phyloP scores from a whole-genome alignment of 257 asterid genomes.

The Verbascum thapsus region DNA sequence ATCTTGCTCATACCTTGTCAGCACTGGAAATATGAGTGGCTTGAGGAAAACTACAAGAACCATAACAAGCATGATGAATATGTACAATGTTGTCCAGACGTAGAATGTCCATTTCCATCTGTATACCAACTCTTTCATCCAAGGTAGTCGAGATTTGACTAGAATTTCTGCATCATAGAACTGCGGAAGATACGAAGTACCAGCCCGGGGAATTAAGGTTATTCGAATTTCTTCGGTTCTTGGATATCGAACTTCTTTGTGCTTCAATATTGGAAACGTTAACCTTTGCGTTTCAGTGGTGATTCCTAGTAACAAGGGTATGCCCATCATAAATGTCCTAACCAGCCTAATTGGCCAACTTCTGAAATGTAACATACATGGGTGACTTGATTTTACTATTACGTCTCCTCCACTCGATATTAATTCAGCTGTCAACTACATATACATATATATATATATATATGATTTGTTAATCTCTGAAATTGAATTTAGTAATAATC shows the following conservation, averaged over 20 bases:
- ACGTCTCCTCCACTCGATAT: slow-evolving; percentile 46
- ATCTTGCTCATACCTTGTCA: slow-evolving; percentile 10
- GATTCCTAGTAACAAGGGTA: slow-evolving; percentile 67
- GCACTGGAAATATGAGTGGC: slow-evolving; percentile 50
- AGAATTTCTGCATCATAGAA: slow-evolving; percentile 59
- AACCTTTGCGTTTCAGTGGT: slow-evolving; percentile 59
- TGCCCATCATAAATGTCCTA: slow-evolving; percentile 54
- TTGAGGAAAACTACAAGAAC: slow-evolving; percentile 45
- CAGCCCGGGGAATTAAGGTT: slow-evolving; percentile 62
- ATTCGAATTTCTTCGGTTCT: slow-evolving; percentile 52
- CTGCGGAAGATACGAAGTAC: slow-evolving; percentile 64
- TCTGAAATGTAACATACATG: slow-evolving; percentile 66
- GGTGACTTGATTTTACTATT: slow-evolving; percentile 59
- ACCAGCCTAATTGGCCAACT: slow-evolving; percentile 72
- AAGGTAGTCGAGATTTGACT: slow-evolving; percentile 56
- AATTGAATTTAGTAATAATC: background rate
- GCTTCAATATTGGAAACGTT: slow-evolving; percentile 51
- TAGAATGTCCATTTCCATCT: slow-evolving; percentile 73
- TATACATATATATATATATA: too few species aligned
- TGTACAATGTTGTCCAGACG: slow-evolving; percentile 64
- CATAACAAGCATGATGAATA: slow-evolving; percentile 44
- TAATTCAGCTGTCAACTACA: slow-evolving; percentile 62
- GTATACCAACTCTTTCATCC: slow-evolving; percentile 56
- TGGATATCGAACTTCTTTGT: slow-evolving; percentile 51
- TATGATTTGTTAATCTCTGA: too few species aligned